phyloP scores from a whole-genome alignment of 1,139 yeast species.

The Debaryomyces fabryi region DNA sequence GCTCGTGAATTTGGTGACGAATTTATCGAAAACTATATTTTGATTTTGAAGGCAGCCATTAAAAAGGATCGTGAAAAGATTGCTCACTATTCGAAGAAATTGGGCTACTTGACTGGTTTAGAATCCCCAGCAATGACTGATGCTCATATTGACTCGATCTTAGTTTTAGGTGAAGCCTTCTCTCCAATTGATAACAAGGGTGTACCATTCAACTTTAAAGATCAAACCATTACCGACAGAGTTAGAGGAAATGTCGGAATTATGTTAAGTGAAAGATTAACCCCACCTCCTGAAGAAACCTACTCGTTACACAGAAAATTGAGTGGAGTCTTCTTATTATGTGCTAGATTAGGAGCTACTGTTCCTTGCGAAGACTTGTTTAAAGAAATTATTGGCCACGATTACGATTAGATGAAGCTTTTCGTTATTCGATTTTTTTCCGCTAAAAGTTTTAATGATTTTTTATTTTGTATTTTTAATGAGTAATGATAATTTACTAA shows the following conservation, averaged over 20 bases:
- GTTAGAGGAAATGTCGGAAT: conserved; percentile 82
- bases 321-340: conserved; percentile 89
- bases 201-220: conserved; percentile 64
- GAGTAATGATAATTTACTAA: conserved; percentile 11
- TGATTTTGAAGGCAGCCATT: conserved; percentile 77
- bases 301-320: conserved; percentile 92
- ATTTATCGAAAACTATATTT: conserved; percentile 71
- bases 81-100: conserved; percentile 62
- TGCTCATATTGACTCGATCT: conserved; percentile 89
- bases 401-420: conserved; percentile 7
- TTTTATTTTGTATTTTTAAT: conserved; percentile 9
- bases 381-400: conserved; percentile 63
- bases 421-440: not conserved
- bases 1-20: conserved; percentile 71
- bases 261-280: conserved; percentile 87
- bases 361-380: conserved; percentile 84
- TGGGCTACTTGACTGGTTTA: conserved; percentile 90
- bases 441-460: conserved; percentile 6
- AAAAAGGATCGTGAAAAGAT: conserved; percentile 66
- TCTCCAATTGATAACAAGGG: conserved; percentile 54
- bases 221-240: conserved; percentile 92
- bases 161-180: conserved; percentile 93
- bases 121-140: conserved; percentile 86
- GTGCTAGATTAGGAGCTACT: conserved; percentile 81
- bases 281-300: conserved; percentile 99